Conservation (phyloP, 805 yeast species). For the Wickerhamiella kurtzmanii region DNA sequence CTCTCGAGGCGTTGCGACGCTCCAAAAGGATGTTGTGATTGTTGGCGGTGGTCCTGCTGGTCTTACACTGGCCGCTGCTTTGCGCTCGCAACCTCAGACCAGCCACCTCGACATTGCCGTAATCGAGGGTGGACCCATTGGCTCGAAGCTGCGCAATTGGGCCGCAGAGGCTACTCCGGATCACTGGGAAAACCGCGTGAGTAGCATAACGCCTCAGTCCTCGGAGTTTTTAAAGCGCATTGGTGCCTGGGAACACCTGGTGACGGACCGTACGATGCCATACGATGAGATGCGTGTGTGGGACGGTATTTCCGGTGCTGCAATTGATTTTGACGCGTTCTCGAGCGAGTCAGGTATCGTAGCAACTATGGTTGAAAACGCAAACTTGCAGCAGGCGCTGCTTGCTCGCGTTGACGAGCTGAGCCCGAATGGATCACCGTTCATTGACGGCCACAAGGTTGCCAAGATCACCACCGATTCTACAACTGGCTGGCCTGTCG, state of each 20-base stretch:
- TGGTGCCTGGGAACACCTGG: constrained; percentile 64
- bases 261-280: constrained; percentile 56
- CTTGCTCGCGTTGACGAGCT: constrained; percentile 39
- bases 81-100: constrained; percentile 51
- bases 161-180: constrained; percentile 29
- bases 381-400: constrained; percentile 69
- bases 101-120: constrained; percentile 47
- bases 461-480: constrained; percentile 1
- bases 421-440: constrained; percentile 11
- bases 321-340: constrained; percentile 56
- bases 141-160: constrained; percentile 37
- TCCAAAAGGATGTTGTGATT: constrained; percentile 51
- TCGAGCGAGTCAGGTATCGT: constrained; percentile 27
- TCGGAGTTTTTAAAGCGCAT: constrained; percentile 50
- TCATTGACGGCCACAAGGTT: constrained; percentile 1
- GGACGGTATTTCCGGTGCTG: constrained; percentile 65
- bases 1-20: neutral
- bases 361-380: constrained; percentile 81
- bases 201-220: constrained; percentile 74
- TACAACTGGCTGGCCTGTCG: constrained; percentile 2
- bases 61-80: constrained; percentile 66
- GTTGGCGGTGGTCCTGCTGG: constrained; percentile 99
- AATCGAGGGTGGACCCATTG: constrained; percentile 57
- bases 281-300: constrained; percentile 76
- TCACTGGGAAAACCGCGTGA: constrained; percentile 62